A percentile compares a stretch with the other conserved stretches of the same genome.
Conservation (phyloP, 202 grass and related monocot species). For the Cymbopogon flexuosus region DNA sequence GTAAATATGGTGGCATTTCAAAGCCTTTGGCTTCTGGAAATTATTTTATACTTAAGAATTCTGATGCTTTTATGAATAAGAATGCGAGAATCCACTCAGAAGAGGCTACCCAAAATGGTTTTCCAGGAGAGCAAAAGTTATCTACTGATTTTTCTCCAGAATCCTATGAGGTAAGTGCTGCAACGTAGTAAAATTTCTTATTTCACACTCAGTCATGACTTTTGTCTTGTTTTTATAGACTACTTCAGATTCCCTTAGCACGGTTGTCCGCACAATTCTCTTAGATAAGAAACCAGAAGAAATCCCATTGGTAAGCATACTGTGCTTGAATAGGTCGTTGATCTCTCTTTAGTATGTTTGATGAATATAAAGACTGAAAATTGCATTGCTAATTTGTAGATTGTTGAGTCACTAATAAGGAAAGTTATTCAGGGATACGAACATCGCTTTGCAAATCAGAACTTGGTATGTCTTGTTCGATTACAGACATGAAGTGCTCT, state of each 20-base stretch:
- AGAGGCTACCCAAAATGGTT: slow-evolving; percentile 42
- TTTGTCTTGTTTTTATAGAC: slow-evolving; percentile 42
- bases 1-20: slow-evolving; percentile 58
- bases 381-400: slow-evolving; percentile 44
- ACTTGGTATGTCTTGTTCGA: slow-evolving; percentile 40
- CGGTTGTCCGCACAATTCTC: slow-evolving; percentile 52
- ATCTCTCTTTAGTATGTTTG: not conserved
- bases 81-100: slow-evolving; percentile 50
- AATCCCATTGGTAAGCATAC: slow-evolving; percentile 61
- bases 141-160: slow-evolving; percentile 38
- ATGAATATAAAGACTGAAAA: slow-evolving; percentile 18
- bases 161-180: slow-evolving; percentile 43
- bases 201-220: slow-evolving; percentile 6
- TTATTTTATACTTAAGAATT: slow-evolving; percentile 69
- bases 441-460: slow-evolving; percentile 34
- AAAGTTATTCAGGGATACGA: slow-evolving; percentile 90
- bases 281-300: slow-evolving; percentile 84
- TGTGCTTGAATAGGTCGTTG: slow-evolving; percentile 14
- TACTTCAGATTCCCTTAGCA: slow-evolving; percentile 45
- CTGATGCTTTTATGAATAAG: slow-evolving; percentile 62
- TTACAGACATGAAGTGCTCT: not conserved
- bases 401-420: slow-evolving; percentile 74
- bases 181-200: not conserved
- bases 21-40: slow-evolving; percentile 48
- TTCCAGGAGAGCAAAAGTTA: slow-evolving; percentile 39